Percentiles rank a stretch among this genome's conserved stretches.
These are phyloP conservation scores for Colletotrichum spinosum DNA, from an alignment of 2,329 filamentous ascomycete species.

Conservation along the genomic window DNA sequence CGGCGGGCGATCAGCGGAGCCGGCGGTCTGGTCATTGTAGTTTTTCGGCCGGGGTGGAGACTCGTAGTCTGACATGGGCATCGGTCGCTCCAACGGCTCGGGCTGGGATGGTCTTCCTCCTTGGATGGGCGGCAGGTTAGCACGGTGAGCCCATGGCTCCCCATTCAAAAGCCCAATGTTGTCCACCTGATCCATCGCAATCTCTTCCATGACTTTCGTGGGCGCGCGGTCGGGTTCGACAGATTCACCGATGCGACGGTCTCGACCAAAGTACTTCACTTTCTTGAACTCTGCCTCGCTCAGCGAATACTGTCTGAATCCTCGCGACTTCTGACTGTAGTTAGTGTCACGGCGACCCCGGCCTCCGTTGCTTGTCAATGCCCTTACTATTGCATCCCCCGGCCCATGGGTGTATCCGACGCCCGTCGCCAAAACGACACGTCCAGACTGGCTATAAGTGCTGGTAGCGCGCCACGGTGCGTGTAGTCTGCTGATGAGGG, in stretches of 20 bases:
- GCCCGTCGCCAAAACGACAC: conserved; percentile 12
- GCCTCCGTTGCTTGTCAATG: neutral
- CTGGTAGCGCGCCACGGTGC: conserved; percentile 45
- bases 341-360: too few species aligned
- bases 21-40: neutral
- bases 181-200: conserved; percentile 9
- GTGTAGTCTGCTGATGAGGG: conserved; percentile 49
- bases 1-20: conserved; percentile 1
- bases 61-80: conserved; percentile 13
- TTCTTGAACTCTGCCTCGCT: neutral
- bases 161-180: conserved; percentile 4
- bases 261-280: conserved; percentile 40
- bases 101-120: neutral
- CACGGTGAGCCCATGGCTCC: conserved; percentile 27
- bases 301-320: neutral
- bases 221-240: conserved; percentile 3
- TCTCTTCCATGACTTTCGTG: conserved; percentile 5
- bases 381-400: conserved; percentile 2
- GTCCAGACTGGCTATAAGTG: conserved; percentile 26
- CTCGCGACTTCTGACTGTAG: too few species aligned
- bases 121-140: neutral
- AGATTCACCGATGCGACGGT: conserved; percentile 42
- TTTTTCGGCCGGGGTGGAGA: conserved; percentile 14
- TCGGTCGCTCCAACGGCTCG: neutral
- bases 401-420: conserved; percentile 16